Evolutionary conservation across 2,329 filamentous ascomycete species (phyloP), one percentile per base, ranked within the genome.

Genomic region (Monilinia laxa): DNA sequence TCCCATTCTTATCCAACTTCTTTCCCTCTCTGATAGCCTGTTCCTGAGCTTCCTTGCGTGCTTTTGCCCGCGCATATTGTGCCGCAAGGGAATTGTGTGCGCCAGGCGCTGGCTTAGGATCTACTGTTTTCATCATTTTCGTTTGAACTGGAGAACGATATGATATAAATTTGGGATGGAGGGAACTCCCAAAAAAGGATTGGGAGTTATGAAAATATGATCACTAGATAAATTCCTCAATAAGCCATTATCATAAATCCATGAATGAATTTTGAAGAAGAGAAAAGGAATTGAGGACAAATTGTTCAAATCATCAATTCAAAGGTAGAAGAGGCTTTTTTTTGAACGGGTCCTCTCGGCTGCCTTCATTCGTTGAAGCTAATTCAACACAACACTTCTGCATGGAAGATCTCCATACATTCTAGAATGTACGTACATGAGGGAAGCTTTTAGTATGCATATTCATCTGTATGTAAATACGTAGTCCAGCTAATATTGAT

Each of bases 11-110:
- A 51, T 60, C 58, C 14, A 60, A 20, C 68, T 69, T 45, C 25
- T 70, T 69, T 20, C 51, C 64, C 51, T 65, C 67, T 23, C 67
- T 70, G 16, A 71, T 72, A 49, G 60, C 68, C 35, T 66, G 67
- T 23, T 74, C 72, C 42, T 74, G 70, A 53, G 69, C 72, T 38
- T 75, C 74, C 62, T 75, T 72, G 1, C 69, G 40, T 6, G 73
- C 74, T 69, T 75, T 75, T 5, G 75, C 75, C 20, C 74, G 68
- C 42, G 72, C 73, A 64, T 76, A 75, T 67, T 75, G 75, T 38
- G 75, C 74, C 38, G 75, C 75, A 20, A 75, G 71, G 12, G 72
- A 73, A 23, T 72, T 72, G 20, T 71, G 63, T 54, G 72, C 70
- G n/a, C 75, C 73, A 16, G 71, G 67, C n/a, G 68, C 72, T 25